Base-by-base conservation (phyloP, 208 protist species). In the Trypanosoma boissoni region DNA sequence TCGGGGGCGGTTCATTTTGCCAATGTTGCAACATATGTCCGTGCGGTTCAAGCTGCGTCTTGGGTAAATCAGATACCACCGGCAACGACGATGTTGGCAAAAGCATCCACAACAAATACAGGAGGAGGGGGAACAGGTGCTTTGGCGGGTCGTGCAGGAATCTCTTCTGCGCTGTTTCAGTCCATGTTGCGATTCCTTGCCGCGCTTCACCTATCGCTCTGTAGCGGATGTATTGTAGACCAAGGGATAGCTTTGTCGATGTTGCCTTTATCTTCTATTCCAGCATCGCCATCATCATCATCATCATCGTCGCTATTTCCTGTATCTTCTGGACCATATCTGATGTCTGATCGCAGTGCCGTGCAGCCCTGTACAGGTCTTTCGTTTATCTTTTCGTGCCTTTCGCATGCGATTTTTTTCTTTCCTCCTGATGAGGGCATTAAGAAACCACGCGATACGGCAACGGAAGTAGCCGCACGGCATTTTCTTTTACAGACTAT, bases 381-480 rank as follows among this genome's bases (percentile, higher is more conserved):
- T 27, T 14, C 46, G 0, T 71, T 71, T 64, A 16, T 71, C 3
- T 26, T 71, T 51, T 27, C 41, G 49, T 42, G 49, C 1, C 0
- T 71, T 52, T 50, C 64, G 0, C 64, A 71, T 51, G 55, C 39
- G n/a, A 56, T 71, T 41, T 71, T 54, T 36, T 71, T 71, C 37
- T 64, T 59, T 46, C 39, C 64, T 28, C 50, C 61, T 37, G 64
- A 71, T 52, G 32, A 54, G 28, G 41, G 50, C 6, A 39, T 39
- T 12, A 39, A 39, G 6, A 12, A n/a, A n/a, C n/a, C n/a, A n/a
- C n/a, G n/a, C n/a, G n/a, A n/a, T n/a, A n/a, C n/a, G n/a, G n/a
- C n/a, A n/a, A n/a, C n/a, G n/a, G n/a, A n/a, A n/a, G n/a, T n/a
- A n/a, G n/a, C n/a, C n/a, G n/a, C n/a, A n/a, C n/a, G n/a, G n/a